Evolutionary conservation across 129 eudicot genomes (phyloP).

Genomic region (Escallonia herrerae): DNA sequence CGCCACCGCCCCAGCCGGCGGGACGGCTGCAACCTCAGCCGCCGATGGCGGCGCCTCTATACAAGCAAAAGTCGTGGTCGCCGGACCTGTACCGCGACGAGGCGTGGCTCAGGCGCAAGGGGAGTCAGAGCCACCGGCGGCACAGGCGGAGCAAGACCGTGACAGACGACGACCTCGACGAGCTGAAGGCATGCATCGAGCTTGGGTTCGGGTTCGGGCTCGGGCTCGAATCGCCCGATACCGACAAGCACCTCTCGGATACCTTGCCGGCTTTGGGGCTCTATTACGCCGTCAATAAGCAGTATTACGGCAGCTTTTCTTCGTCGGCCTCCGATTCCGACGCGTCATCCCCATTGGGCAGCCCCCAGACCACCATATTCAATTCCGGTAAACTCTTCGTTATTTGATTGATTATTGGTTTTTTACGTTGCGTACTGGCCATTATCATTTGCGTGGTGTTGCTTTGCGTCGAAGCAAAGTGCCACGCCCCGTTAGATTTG

Average conservation of each 20-base stretch:
- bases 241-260: constrained; percentile 51
- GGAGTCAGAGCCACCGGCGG: constrained; percentile 26
- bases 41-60: constrained; percentile 24
- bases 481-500: too few species aligned
- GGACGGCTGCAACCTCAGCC: constrained; percentile 12
- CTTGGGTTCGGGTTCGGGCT: constrained; percentile 80
- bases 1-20: background rate
- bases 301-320: constrained; percentile 37
- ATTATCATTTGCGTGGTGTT: background rate
- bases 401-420: background rate
- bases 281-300: constrained; percentile 62
- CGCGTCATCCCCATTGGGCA: constrained; percentile 39
- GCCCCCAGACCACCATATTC: constrained; percentile 49
- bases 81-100: constrained; percentile 69
- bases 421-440: background rate
- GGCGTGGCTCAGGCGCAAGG: constrained; percentile 66
- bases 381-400: constrained; percentile 30
- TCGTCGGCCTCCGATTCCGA: constrained; percentile 34
- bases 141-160: constrained; percentile 55
- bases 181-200: constrained; percentile 76
- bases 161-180: constrained; percentile 76
- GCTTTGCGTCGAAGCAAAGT: too few species aligned
- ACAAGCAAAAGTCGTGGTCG: constrained; percentile 77
- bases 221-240: constrained; percentile 66
- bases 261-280: constrained; percentile 75